phyloP scores from a whole-genome alignment of 106 monocot species.

The Acorus calamus region DNA sequence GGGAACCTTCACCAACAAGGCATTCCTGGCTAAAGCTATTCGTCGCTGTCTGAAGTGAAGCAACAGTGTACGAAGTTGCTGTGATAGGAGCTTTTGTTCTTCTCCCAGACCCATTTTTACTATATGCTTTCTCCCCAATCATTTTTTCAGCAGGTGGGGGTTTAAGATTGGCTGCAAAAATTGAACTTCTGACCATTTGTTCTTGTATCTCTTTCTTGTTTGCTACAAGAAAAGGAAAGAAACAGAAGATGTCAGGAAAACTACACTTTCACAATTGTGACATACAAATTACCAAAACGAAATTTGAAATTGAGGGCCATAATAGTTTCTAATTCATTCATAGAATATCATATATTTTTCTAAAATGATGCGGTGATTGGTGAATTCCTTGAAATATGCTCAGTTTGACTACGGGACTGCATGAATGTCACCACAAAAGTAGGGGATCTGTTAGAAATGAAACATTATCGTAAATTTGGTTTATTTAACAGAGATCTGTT shows the following conservation, averaged over 20 bases:
- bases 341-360: too few relatives aligned
- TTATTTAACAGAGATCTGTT: too few relatives aligned
- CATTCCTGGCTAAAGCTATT: conserved; percentile 75
- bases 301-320: too few relatives aligned
- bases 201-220: conserved; percentile 31
- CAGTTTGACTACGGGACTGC: too few relatives aligned
- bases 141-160: conserved; percentile 41
- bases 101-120: conserved; percentile 34
- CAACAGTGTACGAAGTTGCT: conserved; percentile 72
- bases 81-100: conserved; percentile 39
- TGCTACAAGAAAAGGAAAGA: conserved; percentile 8
- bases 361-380: too few relatives aligned
- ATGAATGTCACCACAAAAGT: too few relatives aligned
- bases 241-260: not conserved
- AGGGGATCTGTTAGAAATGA: too few relatives aligned
- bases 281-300: too few relatives aligned
- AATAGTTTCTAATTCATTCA: too few relatives aligned
- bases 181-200: conserved; percentile 25
- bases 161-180: conserved; percentile 18
- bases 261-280: too few relatives aligned
- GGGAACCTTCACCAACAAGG: conserved; percentile 83
- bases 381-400: too few relatives aligned
- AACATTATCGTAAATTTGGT: too few relatives aligned
- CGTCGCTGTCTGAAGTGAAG: conserved; percentile 70
- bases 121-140: conserved; percentile 24